phyloP scores from a whole-genome alignment of 352 stramenopile genomes.

The Blastocystis sp. region DNA sequence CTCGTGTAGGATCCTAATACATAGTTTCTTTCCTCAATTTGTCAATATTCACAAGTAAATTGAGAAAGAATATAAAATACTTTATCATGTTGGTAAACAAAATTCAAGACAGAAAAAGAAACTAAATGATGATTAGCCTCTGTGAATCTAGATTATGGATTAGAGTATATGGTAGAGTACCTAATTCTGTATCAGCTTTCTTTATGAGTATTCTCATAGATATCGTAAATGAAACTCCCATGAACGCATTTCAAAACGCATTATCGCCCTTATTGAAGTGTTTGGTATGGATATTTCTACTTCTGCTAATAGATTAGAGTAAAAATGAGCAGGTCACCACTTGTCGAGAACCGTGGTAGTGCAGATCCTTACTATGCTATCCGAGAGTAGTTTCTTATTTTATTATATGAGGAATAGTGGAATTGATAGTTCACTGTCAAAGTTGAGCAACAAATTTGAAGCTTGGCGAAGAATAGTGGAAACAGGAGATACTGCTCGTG shows the following conservation, averaged over 20 bases:
- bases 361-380: conserved; percentile 51
- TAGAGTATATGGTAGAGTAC: too few relatives aligned
- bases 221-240: neutral
- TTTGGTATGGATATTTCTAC: neutral
- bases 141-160: too few relatives aligned
- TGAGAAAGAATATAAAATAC: too few relatives aligned
- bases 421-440: conserved; percentile 40
- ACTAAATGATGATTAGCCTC: too few relatives aligned
- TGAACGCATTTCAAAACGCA: neutral
- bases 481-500: conserved; percentile 11
- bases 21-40: too few relatives aligned
- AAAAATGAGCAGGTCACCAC: conserved; percentile 1
- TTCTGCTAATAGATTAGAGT: neutral
- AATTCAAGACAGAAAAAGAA: too few relatives aligned
- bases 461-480: neutral
- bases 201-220: too few relatives aligned
- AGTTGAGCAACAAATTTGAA: conserved; percentile 41
- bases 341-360: conserved; percentile 48
- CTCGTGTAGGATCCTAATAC: too few relatives aligned
- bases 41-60: too few relatives aligned
- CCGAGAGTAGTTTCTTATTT: neutral
- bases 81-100: too few relatives aligned
- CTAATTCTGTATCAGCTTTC: too few relatives aligned
- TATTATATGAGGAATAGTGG: neutral
- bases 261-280: neutral